These are phyloP conservation scores for Rauvolfia tetraphylla DNA, from an alignment of 257 asterid genomes.

Conservation along the genomic window DNA sequence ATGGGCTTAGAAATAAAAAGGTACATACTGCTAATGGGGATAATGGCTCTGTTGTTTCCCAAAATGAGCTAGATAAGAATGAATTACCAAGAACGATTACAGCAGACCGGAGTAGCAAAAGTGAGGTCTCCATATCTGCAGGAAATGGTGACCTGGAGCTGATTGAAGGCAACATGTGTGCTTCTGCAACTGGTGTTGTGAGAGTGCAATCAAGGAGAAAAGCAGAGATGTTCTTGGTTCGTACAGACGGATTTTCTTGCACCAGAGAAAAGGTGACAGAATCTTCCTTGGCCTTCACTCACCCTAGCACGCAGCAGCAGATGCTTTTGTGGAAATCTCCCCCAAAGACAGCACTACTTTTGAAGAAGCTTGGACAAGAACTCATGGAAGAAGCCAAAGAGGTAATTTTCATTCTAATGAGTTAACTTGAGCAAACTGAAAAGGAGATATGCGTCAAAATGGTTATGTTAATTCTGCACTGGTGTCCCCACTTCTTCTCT, in stretches of 20 bases:
- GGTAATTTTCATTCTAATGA: slow-evolving; percentile 38
- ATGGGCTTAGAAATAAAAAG: slow-evolving; percentile 29
- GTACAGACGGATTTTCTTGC: slow-evolving; percentile 97
- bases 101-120: slow-evolving; percentile 27
- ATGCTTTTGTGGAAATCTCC: slow-evolving; percentile 97
- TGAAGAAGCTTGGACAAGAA: slow-evolving; percentile 92
- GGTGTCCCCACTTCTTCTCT: background rate
- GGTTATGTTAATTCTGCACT: background rate
- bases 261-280: slow-evolving; percentile 93
- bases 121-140: slow-evolving; percentile 46
- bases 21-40: slow-evolving; percentile 27
- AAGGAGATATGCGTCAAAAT: background rate
- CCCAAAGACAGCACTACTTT: slow-evolving; percentile 80
- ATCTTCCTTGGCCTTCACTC: slow-evolving; percentile 94
- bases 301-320: slow-evolving; percentile 98
- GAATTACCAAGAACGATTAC: slow-evolving; percentile 26
- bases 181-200: slow-evolving; percentile 94
- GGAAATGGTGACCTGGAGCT: slow-evolving; percentile 61
- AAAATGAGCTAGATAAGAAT: slow-evolving; percentile 30
- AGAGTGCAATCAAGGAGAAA: slow-evolving; percentile 94
- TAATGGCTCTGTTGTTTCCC: slow-evolving; percentile 34
- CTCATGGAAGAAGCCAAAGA: slow-evolving; percentile 98
- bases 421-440: background rate
- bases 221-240: slow-evolving; percentile 98
- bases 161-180: slow-evolving; percentile 76